These are phyloP conservation scores for Fusarium papillatum DNA, from an alignment of 2,329 filamentous ascomycete species.

Conservation along the genomic window DNA sequence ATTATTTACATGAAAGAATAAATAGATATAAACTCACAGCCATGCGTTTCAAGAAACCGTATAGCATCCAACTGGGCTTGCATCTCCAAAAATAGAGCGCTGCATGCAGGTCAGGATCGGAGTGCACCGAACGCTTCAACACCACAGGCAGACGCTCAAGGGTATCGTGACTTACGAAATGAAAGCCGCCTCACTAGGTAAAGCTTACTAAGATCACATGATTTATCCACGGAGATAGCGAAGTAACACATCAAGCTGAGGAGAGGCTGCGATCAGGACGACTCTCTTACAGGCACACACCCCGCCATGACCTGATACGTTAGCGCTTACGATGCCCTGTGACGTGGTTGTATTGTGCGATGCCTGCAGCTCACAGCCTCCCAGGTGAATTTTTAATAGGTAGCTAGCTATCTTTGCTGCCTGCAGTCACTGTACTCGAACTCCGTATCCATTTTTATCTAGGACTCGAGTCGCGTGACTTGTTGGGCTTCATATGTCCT, in stretches of 20 bases:
- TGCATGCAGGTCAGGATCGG: background rate
- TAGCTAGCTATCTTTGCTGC: background rate
- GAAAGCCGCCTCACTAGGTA: background rate
- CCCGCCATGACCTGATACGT: background rate
- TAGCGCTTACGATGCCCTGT: constrained; percentile 1
- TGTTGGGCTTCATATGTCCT: background rate
- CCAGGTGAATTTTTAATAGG: background rate
- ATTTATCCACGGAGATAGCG: background rate
- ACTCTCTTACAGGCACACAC: background rate
- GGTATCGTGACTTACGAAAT: background rate
- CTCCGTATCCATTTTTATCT: background rate
- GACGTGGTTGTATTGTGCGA: background rate
- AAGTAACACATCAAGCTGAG: background rate
- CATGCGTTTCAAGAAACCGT: background rate
- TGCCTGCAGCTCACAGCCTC: background rate
- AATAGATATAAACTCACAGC: background rate
- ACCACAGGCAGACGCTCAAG: background rate
- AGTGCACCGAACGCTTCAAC: background rate
- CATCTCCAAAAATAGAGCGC: background rate
- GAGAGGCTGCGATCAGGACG: background rate
- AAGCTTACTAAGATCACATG: background rate
- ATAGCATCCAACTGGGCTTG: background rate
- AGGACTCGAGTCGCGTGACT: constrained; percentile 1
- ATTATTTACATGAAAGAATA: background rate
- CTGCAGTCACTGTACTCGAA: background rate